phyloP scores from a whole-genome alignment of 2,329 filamentous ascomycete species.

The Parastagonospora avenae region DNA sequence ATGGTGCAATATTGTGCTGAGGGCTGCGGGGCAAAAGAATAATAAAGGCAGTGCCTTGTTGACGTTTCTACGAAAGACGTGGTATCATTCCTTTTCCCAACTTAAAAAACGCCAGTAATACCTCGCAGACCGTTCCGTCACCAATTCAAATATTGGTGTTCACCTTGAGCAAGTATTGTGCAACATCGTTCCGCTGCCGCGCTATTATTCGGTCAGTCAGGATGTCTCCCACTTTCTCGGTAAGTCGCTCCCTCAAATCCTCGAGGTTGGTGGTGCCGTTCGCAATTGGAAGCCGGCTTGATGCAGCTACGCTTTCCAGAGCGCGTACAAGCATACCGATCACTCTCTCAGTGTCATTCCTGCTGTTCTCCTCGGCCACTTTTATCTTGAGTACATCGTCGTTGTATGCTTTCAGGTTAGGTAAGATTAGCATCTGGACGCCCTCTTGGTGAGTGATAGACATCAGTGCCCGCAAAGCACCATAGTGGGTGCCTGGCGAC shows the following conservation, averaged over 20 bases:
- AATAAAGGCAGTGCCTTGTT: too few relatives aligned
- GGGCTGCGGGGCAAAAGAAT: too few relatives aligned
- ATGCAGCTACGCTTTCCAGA: conserved; percentile 59
- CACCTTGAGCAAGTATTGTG: conserved; percentile 30
- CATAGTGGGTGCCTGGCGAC: conserved; percentile 83
- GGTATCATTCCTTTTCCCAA: conserved; percentile 11
- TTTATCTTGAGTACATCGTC: conserved; percentile 64
- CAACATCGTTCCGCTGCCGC: conserved; percentile 9
- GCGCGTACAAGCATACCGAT: conserved; percentile 62
- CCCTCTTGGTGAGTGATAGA: conserved; percentile 74
- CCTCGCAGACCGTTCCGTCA: neutral
- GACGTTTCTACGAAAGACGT: neutral
- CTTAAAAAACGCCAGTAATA: conserved; percentile 1
- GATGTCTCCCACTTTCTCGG: conserved; percentile 52
- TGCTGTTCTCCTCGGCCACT: conserved; percentile 56
- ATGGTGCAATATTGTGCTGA: too few relatives aligned
- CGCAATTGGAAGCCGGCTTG: conserved; percentile 38
- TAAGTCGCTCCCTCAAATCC: conserved; percentile 47
- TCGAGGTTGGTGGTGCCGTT: conserved; percentile 51
- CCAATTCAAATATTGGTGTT: conserved; percentile 23
- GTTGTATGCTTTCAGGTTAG: conserved; percentile 66
- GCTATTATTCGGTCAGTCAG: conserved; percentile 48
- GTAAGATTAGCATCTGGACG: conserved; percentile 66
- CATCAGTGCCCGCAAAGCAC: conserved; percentile 79
- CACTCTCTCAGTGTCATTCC: conserved; percentile 65